Evolutionary conservation across 1,139 yeast genomes (phyloP), one percentile per base, ranked within the genome.

Genomic region (Yamadazyma friedrichii): DNA sequence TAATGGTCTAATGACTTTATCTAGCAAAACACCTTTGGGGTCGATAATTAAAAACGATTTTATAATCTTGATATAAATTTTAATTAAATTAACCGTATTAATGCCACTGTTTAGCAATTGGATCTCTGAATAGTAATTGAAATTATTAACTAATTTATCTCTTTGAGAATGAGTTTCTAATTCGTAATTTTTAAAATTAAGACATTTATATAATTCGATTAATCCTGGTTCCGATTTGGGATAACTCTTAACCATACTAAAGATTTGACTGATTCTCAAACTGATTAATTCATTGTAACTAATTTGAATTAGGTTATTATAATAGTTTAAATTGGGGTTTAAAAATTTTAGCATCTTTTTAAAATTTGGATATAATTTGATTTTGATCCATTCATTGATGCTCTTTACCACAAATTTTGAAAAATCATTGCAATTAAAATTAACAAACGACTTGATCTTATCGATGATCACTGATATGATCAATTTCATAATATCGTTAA

Each of bases 21-120:
- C 95, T 9, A 88, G 65, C 10, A 88, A 61, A 0, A 88, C 95
- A 0, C 96, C 97, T 33, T 87, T 75, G 2, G 96, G 95, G 53
- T 93, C 98, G n/a, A 93, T 68, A 0, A 84, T 65, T 24, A 85
- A 61, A 47, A 93, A 88, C 0, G 91, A 74, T 48, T 80, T 75
- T 37, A 91, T 84, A 0, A 94, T 81, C 20, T 82, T 76, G 3
- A 86, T 80, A 55, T 88, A 91, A 35, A 77, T 77, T 2, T 79
- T 63, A 20, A 93, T 76, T 3, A 89, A 83, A 43, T 84, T 89
- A 2, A 77, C 73, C 0, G 98, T 93, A 50, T 86, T 82, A 0
- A 86, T 78, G 9, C 96, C 96, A 1, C 96, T 87, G 54, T 88
- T 94, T 15, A 91, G 65, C 9, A 89, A 61, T 34, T 76, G 62